These are phyloP conservation scores for Eustoma russellianum DNA, from an alignment of 257 asterid genomes.

Conservation along the genomic window DNA sequence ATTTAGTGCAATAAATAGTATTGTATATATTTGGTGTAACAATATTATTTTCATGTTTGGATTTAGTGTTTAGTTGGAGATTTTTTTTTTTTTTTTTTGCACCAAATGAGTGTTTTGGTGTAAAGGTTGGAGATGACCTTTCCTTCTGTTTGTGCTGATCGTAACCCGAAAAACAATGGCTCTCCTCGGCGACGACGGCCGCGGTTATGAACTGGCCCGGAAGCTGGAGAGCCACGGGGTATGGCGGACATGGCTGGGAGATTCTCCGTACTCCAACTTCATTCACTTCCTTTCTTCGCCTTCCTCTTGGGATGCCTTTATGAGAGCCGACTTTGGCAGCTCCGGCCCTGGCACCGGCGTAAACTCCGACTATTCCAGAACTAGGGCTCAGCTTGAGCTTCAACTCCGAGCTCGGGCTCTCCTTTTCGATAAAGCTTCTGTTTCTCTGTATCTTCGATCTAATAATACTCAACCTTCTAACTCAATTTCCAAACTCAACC, in stretches of 20 bases:
- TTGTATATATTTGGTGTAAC: no score
- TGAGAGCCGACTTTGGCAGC: constrained; percentile 54
- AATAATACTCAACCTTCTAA: constrained; percentile 18
- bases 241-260: constrained; percentile 93
- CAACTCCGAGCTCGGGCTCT: constrained; percentile 95
- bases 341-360: constrained; percentile 46
- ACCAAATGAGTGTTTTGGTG: no score
- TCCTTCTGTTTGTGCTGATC: no score
- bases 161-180: constrained; percentile 28
- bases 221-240: constrained; percentile 80
- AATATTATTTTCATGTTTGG: no score
- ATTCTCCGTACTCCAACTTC: constrained; percentile 57
- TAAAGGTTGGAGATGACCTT: no score
- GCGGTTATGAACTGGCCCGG: constrained; percentile 88
- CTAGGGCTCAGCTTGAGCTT: constrained; percentile 62
- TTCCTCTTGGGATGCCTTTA: constrained; percentile 73
- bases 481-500: constrained; percentile 54
- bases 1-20: no score
- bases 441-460: constrained; percentile 38
- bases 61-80: no score
- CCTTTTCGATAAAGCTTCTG: constrained; percentile 73
- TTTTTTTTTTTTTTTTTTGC: no score
- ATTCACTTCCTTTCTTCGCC: constrained; percentile 62
- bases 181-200: constrained; percentile 79
- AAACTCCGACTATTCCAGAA: constrained; percentile 49